These are phyloP conservation scores for Pholiota microspora DNA, from an alignment of 768 basidiomycete species.

Conservation along the genomic window DNA sequence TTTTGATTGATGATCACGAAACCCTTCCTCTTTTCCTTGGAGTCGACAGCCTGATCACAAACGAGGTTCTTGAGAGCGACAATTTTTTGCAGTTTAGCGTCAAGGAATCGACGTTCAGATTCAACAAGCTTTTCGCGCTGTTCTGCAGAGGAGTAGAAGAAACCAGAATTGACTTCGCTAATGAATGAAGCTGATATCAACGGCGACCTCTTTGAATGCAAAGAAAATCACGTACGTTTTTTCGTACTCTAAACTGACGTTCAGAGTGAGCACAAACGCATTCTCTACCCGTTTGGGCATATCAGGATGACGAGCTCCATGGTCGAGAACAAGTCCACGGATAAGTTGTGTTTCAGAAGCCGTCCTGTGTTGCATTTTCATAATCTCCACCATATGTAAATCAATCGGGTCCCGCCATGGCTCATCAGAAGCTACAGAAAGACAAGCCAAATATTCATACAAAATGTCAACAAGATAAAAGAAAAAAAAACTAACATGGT, in stretches of 20 bases:
- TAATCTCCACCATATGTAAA: conserved; percentile 98
- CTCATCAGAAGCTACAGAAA: conserved; percentile 61
- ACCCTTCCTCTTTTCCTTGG: conserved; percentile 75
- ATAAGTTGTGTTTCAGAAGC: conserved; percentile 96
- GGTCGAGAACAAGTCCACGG: conserved; percentile 94
- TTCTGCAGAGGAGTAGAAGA: conserved; percentile 98
- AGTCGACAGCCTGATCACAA: conserved; percentile 88
- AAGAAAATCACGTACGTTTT: conserved; percentile 79
- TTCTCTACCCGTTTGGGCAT: conserved; percentile 99
- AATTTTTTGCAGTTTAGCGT: conserved; percentile 93
- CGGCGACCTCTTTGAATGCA: conserved; percentile 8
- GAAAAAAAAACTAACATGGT: conserved; percentile 42
- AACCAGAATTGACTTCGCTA: conserved; percentile 98
- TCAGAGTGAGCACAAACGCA: conserved; percentile 90
- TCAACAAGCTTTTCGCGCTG: conserved; percentile 99
- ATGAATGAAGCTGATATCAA: conserved; percentile 19
- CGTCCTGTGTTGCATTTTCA: conserved; percentile 99
- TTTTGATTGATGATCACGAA: conserved; percentile 99
- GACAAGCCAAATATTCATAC: too few relatives aligned
- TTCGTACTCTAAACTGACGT: conserved; percentile 98
- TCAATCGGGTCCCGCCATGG: conserved; percentile 90
- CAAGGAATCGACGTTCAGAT: conserved; percentile 91
- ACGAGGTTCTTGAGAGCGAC: conserved; percentile 95
- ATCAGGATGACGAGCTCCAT: conserved; percentile 96
- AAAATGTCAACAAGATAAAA: too few relatives aligned